Percentiles rank a stretch among this genome's conserved stretches.
These are phyloP conservation scores for Geranium rotundifolium DNA, from an alignment of 345 rosid species.

Conservation along the genomic window DNA sequence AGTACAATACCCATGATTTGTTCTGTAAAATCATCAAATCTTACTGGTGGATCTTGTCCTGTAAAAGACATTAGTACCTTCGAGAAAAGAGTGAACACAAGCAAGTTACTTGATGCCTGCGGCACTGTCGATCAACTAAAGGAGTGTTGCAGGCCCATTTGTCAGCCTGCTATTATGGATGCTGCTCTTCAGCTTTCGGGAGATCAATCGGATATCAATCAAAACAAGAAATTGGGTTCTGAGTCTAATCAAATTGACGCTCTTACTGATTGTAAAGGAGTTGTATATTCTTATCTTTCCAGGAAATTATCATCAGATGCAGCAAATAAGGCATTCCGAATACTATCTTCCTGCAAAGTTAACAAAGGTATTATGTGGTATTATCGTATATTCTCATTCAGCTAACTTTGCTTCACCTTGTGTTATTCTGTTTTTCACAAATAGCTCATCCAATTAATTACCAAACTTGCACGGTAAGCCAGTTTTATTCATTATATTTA, in stretches of 20 bases:
- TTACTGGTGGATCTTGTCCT: constrained; percentile 88
- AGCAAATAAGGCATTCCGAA: constrained; percentile 70
- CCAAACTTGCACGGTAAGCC: too few relatives aligned
- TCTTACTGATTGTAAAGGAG: constrained; percentile 69
- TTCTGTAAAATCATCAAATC: constrained; percentile 69
- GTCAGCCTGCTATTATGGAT: constrained; percentile 79
- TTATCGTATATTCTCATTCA: neutral
- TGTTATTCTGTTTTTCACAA: neutral
- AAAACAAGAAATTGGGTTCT: constrained; percentile 30
- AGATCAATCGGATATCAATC: constrained; percentile 33
- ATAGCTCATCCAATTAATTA: neutral
- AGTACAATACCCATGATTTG: constrained; percentile 55
- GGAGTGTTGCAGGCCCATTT: constrained; percentile 84
- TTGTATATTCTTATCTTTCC: constrained; percentile 71
- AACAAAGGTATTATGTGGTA: constrained; percentile 49
- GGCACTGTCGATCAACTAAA: constrained; percentile 72
- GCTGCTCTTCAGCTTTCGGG: constrained; percentile 73
- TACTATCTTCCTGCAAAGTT: constrained; percentile 79
- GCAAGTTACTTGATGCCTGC: constrained; percentile 77
- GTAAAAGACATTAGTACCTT: constrained; percentile 52
- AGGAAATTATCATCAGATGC: constrained; percentile 53
- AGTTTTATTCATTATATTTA: too few relatives aligned
- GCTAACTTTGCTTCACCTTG: neutral
- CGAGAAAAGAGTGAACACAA: constrained; percentile 67
- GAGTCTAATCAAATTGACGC: constrained; percentile 42